A percentile compares a stretch with the other conserved stretches of the same genome.
Conservation (phyloP, 1,284 basidiomycete genomes). For the Ceratobasidium theobromae region DNA sequence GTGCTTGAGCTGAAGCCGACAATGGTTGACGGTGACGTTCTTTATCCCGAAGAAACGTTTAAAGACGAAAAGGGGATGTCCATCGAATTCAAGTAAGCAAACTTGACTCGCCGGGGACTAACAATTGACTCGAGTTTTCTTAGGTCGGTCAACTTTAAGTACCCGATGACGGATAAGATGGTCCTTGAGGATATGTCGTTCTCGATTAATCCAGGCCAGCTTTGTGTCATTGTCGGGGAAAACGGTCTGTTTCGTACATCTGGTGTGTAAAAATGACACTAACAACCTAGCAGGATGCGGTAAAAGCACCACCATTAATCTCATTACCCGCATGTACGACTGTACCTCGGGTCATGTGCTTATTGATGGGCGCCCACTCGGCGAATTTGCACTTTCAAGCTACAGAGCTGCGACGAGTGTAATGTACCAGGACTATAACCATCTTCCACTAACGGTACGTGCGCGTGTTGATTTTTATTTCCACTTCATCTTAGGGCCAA, state of each 20-base stretch:
- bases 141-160: slow-evolving; percentile 34
- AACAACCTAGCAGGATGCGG: slow-evolving; percentile 28
- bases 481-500: no score
- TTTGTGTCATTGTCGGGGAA: slow-evolving; percentile 37
- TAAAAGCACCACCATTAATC: slow-evolving; percentile 36
- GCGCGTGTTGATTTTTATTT: background rate
- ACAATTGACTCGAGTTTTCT: background rate
- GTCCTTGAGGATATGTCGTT: slow-evolving; percentile 34
- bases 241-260: slow-evolving; percentile 17
- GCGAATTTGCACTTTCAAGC: slow-evolving; percentile 30
- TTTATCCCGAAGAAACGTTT: slow-evolving; percentile 3
- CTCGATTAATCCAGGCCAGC: slow-evolving; percentile 31
- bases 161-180: slow-evolving; percentile 28
- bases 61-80: slow-evolving; percentile 6
- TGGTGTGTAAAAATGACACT: background rate
- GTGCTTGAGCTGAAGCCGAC: slow-evolving; percentile 25
- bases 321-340: slow-evolving; percentile 36
- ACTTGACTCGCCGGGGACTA: background rate
- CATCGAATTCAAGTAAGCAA: slow-evolving; percentile 22
- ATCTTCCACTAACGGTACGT: slow-evolving; percentile 33
- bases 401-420: slow-evolving; percentile 31
- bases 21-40: slow-evolving; percentile 17
- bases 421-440: slow-evolving; percentile 35
- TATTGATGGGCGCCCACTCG: slow-evolving; percentile 32
- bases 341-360: slow-evolving; percentile 32